A percentile compares a stretch with the other conserved stretches of the same genome.
phyloP scores from a whole-genome alignment of 2,329 filamentous ascomycete species.

The Venturia oleaginea region DNA sequence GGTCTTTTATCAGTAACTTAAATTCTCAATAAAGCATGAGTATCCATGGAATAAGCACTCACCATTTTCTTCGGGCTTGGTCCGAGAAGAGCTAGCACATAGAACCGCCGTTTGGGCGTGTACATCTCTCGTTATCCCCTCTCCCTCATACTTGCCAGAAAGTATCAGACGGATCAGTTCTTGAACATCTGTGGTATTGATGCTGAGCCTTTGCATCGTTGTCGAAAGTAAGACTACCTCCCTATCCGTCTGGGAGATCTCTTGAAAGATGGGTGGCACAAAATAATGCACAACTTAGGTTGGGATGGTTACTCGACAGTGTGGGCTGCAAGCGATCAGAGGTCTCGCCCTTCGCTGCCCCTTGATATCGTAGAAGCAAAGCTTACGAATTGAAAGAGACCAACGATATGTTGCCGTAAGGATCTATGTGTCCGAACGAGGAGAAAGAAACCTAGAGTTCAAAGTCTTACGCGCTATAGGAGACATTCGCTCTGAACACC shows the following conservation, averaged over 20 bases:
- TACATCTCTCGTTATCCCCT: background rate
- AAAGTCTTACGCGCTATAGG: slow-evolving; percentile 17
- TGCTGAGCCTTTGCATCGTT: slow-evolving; percentile 21
- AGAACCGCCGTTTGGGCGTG: background rate
- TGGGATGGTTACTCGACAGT: slow-evolving; percentile 11
- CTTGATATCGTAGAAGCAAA: background rate
- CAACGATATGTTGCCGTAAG: slow-evolving; percentile 22
- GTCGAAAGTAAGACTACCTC: slow-evolving; percentile 19
- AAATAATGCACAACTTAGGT: slow-evolving; percentile 16
- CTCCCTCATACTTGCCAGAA: background rate
- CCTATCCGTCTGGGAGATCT: slow-evolving; percentile 18
- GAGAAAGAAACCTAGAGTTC: slow-evolving; percentile 16
- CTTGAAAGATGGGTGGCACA: slow-evolving; percentile 16
- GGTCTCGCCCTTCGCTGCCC: slow-evolving; percentile 12
- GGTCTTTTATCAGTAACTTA: no score
- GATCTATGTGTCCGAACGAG: slow-evolving; percentile 17
- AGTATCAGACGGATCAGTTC: slow-evolving; percentile 3
- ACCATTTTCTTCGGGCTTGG: background rate
- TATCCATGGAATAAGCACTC: background rate
- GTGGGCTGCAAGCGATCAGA: slow-evolving; percentile 16
- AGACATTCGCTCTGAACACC: slow-evolving; percentile 13
- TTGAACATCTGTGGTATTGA: slow-evolving; percentile 17
- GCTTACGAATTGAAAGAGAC: slow-evolving; percentile 15
- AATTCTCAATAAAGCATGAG: no score
- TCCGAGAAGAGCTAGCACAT: background rate